Evolutionary conservation across 1,139 yeast genomes (phyloP), one percentile per base, ranked within the genome.

Genomic region (Blastobotrys aristatus): DNA sequence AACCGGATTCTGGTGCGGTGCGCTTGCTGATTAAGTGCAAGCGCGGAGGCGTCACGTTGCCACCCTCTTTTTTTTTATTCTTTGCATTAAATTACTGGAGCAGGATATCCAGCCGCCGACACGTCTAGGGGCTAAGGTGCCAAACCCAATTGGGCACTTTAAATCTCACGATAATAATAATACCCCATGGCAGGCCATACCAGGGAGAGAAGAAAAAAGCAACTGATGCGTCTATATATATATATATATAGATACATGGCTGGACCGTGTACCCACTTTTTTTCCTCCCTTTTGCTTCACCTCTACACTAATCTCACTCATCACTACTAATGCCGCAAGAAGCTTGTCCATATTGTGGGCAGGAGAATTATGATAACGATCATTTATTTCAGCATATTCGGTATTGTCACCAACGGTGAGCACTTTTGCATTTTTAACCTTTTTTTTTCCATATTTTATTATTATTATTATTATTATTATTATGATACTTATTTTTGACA

Each of bases 271-370:
- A n/a, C n/a, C n/a, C n/a, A 6, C 10, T 24, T 24, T 24, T 10
- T 24, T 24, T 24, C 27, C 27, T 24, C 10, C 27, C 27, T 24
- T 24, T 10, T 24, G 10, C 27, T 24, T 24, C 10, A 24, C 27
- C 27, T n/a, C n/a, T n/a, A n/a, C n/a, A n/a, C n/a, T n/a, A n/a
- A n/a, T n/a, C n/a, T n/a, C n/a, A n/a, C n/a, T n/a, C 5, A 24
- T 6, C 8, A 24, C 27, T 10, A 24, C 8, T 10, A 10, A 24
- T 24, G 27, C 27, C 27, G 10, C 8, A 24, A 5, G 27, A 43
- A 26, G 40, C 40, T 13, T 43, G 46, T 18, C 46, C 46, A 11
- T 43, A 43, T 18, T 43, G 46, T 29, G 46, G 46, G 13, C 34
- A 35, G 20, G 35, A 43, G 24, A 37, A 43, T 18, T 43, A 37